A percentile compares a stretch with the other conserved stretches of the same genome.
Evolutionary conservation across 768 basidiomycete species (phyloP).

Genomic region (Tulasnella calospora): DNA sequence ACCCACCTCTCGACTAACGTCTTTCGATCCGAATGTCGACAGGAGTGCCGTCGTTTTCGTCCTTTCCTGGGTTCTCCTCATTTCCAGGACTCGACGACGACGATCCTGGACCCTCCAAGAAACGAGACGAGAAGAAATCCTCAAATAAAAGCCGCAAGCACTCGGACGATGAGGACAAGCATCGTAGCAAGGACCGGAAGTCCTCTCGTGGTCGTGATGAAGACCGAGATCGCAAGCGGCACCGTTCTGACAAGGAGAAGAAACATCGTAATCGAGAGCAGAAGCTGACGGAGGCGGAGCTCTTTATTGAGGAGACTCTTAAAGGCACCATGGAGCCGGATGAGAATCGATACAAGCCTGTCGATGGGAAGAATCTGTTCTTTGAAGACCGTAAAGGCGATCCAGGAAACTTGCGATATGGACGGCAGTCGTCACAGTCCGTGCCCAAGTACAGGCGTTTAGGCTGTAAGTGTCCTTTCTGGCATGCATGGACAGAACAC

Average conservation of each 20-base stretch:
- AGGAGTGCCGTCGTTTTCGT: not conserved
- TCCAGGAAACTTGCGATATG: conserved; percentile 42
- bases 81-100: not conserved
- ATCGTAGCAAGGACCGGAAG: not conserved
- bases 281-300: conserved; percentile 7
- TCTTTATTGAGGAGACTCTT: conserved; percentile 11
- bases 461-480: conserved; percentile 45
- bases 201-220: not conserved
- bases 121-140: not conserved
- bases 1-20: not conserved
- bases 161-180: not conserved
- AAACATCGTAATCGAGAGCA: not conserved
- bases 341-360: not conserved
- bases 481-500: not conserved
- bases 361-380: not conserved
- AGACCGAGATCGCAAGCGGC: not conserved
- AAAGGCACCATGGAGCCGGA: not conserved
- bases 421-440: conserved; percentile 56
- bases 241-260: conserved; percentile 1
- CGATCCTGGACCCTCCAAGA: not conserved
- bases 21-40: not conserved
- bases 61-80: not conserved
- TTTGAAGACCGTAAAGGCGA: conserved; percentile 24
- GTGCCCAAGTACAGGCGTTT: conserved; percentile 62
- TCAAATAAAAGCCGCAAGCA: conserved; percentile 7